Base-by-base conservation (phyloP, 2,329 filamentous ascomycete genomes). In the Ophiosphaerella herpotricha region DNA sequence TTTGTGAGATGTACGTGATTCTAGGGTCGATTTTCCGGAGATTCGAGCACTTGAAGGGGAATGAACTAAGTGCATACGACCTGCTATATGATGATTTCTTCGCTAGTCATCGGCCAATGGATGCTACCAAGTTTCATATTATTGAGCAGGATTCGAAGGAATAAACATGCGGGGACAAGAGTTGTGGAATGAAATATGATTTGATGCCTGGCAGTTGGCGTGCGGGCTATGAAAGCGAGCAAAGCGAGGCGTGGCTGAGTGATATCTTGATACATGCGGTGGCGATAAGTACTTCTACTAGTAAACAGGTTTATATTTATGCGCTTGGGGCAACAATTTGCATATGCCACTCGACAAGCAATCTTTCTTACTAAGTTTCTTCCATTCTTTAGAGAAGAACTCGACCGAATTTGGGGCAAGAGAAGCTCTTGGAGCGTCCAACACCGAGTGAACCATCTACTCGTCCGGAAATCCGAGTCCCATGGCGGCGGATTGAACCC, bases 31-130 rank as follows among this genome's bases (percentile, higher is more conserved):
- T 41, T 41, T 41, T 41, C 21, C 39, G 39, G 6, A 41, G 39
- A 41, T 41, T 41, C 26, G 39, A 41, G 39, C 39, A 41, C 39
- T 41, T 41, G 39, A 41, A 41, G 39, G 39, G 39, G 39, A 41
- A 41, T 41, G 39, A 41, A 41, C 39, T 41, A 41, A 41, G 39
- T 26, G 39, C 21, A 41, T 41, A 41, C 26, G 39, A 41, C 39
- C 24, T 41, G 23, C 32, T 41, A 26, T 41, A 41, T 41, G 39
- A 41, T 41, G 39, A 41, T 41, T 41, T 31, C 39, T 41, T 41
- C 21, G 39, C 39, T 41, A 41, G 39, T 41, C 39, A 41, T 41
- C 39, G 39, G 39, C 39, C 39, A 24, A 41, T 41, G 39, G 39
- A 41, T 41, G 39, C 39, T 41, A 12, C 14, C 39, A 41, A 41